Evolutionary conservation across 176 grass and related monocot genomes (phyloP), one percentile per base, ranked within the genome.

Genomic region (Hyparrhenia diplandra): DNA sequence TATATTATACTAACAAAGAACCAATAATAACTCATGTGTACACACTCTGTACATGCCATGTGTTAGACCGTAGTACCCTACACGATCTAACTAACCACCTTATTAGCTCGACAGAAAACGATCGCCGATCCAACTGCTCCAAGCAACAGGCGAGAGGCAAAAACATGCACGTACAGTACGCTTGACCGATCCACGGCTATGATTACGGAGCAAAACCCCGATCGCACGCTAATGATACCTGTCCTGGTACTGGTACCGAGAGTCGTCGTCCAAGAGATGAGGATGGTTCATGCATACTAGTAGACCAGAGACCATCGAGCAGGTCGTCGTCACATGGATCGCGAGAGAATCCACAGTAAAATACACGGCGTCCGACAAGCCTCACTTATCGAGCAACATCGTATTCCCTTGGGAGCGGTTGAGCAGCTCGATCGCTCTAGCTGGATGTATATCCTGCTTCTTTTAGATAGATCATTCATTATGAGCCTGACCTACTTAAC

Each of bases 401-500:
- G 76, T 80, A 74, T 80, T 67, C 84, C 69, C 57, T 71, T 24
- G 8, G 75, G n/a, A 47, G 76, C 49, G n/a, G n/a, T n/a, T n/a
- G 23, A 65, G 55, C 74, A 18, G 46, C 14, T 51, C 46, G 46
- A 4, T 18, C 42, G 42, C 12, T 13, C 46, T 17, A 61, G 23
- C 14, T 30, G 61, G 31, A 9, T n/a, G n/a, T 30, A 17, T 32
- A 75, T 76, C 59, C 36, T 76, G 23, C 49, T 54, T 5, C 4
- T 36, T 0, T 16, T n/a, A n/a, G n/a, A n/a, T 42, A 16, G 3
- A 52, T 55, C 71, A 36, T 71, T 4, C n/a, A n/a, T n/a, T n/a
- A 79, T 73, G 42, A 13, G 41, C 13, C 42, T 41, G 42, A 54
- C 41, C n/a, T 25, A 27, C 21, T n/a, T 10, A 69, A n/a, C 11